Evolutionary conservation across 257 asterid species (phyloP).

Genomic region (Penstemon newberryi): DNA sequence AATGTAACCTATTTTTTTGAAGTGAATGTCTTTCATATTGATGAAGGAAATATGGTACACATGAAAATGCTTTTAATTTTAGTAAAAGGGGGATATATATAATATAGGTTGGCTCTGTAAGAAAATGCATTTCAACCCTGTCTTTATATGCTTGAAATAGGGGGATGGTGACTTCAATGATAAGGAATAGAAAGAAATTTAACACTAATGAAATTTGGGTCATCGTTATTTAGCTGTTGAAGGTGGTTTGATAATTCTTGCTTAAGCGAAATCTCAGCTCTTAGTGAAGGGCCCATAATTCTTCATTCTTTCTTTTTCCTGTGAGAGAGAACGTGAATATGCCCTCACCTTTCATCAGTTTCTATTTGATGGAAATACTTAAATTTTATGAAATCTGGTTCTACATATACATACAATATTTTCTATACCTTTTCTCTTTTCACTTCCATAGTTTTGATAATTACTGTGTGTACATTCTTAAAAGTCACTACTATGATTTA

Average conservation of each 20-base stretch:
- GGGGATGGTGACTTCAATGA: not conserved
- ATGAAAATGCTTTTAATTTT: not conserved
- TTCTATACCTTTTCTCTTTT: conserved; percentile 7
- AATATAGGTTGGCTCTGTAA: not conserved
- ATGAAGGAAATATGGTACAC: conserved; percentile 3
- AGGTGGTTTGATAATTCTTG: conserved; percentile 7
- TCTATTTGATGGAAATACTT: conserved; percentile 13
- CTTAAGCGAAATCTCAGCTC: conserved; percentile 7
- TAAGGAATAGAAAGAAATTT: conserved; percentile 20
- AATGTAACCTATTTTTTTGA: too few relatives aligned
- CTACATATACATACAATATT: not conserved
- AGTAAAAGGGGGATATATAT: not conserved
- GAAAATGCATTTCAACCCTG: conserved; percentile 12
- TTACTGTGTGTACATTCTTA: not conserved
- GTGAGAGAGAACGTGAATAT: conserved; percentile 21
- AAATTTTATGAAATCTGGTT: not conserved
- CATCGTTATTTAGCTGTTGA: conserved; percentile 15
- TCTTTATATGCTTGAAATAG: not conserved
- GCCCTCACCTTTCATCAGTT: not conserved
- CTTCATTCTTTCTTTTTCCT: conserved; percentile 12
- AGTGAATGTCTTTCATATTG: not conserved
- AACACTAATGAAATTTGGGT: not conserved
- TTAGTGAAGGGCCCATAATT: conserved; percentile 6
- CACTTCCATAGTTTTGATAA: not conserved
- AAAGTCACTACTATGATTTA: not conserved